phyloP scores from a whole-genome alignment of 2,329 filamentous ascomycete genomes.

The Aspergillus alliaceus region DNA sequence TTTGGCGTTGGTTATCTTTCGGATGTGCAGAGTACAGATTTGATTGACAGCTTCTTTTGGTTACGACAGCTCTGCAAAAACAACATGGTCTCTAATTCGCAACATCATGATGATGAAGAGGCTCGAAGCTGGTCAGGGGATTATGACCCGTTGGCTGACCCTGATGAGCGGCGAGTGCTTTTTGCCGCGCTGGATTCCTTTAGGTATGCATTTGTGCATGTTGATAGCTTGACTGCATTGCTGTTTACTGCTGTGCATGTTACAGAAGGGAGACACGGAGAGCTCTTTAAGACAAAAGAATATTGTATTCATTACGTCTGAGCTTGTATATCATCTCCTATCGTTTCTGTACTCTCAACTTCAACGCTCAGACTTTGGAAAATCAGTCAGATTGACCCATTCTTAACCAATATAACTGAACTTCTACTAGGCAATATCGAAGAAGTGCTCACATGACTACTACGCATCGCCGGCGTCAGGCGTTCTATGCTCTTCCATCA shows the following conservation, averaged over 20 bases:
- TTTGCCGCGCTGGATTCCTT: conserved; percentile 86
- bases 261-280: neutral
- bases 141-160: conserved; percentile 68
- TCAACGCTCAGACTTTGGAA: neutral
- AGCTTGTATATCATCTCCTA: neutral
- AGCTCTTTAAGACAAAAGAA: neutral
- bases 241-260: neutral
- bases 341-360: too few species aligned
- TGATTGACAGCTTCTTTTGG: neutral
- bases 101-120: conserved; percentile 18
- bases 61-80: neutral
- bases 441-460: conserved; percentile 83
- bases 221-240: neutral
- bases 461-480: conserved; percentile 85
- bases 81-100: conserved; percentile 12
- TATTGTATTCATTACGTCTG: neutral
- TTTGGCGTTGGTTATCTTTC: neutral
- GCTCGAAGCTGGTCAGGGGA: conserved; percentile 57
- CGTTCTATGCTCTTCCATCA: conserved; percentile 87
- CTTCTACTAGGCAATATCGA: conserved; percentile 69
- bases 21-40: neutral
- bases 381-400: neutral
- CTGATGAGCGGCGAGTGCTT: conserved; percentile 77
- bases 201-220: conserved; percentile 52
- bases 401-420: neutral